A percentile compares a stretch with the other conserved stretches of the same genome.
Evolutionary conservation across 306 rosid genomes (phyloP).

Genomic region (Glycine soja): DNA sequence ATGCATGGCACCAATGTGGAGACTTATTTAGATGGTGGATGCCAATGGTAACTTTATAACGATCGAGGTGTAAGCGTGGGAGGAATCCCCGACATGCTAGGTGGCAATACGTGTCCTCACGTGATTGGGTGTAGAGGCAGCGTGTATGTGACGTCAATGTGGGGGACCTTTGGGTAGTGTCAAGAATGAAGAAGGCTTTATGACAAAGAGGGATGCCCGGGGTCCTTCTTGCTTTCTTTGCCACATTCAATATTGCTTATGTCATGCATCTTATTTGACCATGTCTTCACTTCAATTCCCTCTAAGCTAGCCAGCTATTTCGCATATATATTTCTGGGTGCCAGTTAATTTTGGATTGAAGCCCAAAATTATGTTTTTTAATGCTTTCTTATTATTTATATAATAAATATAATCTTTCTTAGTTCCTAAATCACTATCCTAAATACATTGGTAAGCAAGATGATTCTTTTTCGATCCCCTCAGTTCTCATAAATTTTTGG

Average conservation of each 20-base stretch:
- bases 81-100: conserved; percentile 60
- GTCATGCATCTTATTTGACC: conserved; percentile 45
- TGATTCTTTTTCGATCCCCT: background rate
- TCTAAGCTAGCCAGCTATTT: conserved; percentile 6
- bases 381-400: no score
- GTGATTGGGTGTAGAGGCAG: background rate
- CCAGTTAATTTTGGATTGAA: no score
- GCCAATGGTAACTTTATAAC: conserved; percentile 30
- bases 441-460: no score
- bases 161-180: conserved; percentile 32
- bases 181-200: conserved; percentile 21
- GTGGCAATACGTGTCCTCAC: conserved; percentile 42
- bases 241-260: conserved; percentile 51
- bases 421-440: no score
- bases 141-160: conserved; percentile 14
- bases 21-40: conserved; percentile 22
- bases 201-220: background rate
- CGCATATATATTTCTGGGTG: background rate
- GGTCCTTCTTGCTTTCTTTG: conserved; percentile 39
- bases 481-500: background rate
- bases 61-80: conserved; percentile 57
- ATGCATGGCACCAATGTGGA: conserved; percentile 5
- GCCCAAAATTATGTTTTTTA: no score
- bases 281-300: background rate
- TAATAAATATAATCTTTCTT: no score